Evolutionary conservation across 116 monocot species (phyloP).

Genomic region (Thalassia testudinum): DNA sequence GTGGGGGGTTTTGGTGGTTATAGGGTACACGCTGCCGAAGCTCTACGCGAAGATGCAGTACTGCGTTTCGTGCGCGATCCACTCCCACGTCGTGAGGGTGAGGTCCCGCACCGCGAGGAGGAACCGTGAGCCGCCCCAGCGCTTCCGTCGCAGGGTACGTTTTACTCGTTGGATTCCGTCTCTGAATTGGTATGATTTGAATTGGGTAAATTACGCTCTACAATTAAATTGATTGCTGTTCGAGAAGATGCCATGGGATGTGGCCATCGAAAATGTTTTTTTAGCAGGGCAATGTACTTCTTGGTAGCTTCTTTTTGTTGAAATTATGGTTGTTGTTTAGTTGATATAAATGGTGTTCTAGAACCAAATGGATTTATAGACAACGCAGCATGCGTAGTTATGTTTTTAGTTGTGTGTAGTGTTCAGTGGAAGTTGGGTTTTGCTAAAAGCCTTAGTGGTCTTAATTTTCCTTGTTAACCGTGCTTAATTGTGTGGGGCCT

Average conservation of each 20-base stretch:
- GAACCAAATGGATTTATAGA: too few relatives aligned
- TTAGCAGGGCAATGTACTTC: conserved; percentile 25
- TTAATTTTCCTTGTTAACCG: too few relatives aligned
- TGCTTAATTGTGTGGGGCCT: too few relatives aligned
- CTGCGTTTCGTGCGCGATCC: too few relatives aligned
- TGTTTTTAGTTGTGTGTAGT: too few relatives aligned
- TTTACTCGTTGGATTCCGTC: neutral
- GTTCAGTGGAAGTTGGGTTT: too few relatives aligned
- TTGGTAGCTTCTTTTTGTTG: neutral
- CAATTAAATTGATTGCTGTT: neutral
- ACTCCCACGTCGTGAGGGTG: too few relatives aligned
- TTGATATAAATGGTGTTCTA: neutral
- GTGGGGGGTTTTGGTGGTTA: neutral
- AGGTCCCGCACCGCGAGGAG: conserved; percentile 47
- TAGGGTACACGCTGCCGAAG: conserved; percentile 58
- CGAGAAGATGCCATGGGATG: neutral
- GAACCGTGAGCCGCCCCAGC: conserved; percentile 64
- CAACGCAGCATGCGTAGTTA: too few relatives aligned
- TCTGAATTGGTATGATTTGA: neutral
- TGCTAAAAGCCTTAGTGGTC: too few relatives aligned
- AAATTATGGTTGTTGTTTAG: neutral
- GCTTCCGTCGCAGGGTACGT: conserved; percentile 62
- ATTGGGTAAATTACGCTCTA: neutral
- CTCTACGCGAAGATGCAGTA: too few relatives aligned
- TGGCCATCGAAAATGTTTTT: neutral